These are phyloP conservation scores for Phytophthora europaea DNA, from an alignment of 352 stramenopile species.

Conservation along the genomic window DNA sequence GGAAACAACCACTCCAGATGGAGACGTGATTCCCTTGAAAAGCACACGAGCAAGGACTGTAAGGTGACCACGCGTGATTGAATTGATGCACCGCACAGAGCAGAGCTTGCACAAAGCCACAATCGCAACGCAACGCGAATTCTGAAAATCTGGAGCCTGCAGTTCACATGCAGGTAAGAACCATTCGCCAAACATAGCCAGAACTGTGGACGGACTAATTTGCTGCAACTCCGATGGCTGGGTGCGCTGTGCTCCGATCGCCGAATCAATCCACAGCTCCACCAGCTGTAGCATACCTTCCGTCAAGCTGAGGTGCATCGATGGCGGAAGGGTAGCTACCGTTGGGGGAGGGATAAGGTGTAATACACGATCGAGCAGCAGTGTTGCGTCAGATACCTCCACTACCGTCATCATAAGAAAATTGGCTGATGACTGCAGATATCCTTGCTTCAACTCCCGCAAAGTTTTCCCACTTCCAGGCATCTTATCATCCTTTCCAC, in stretches of 20 bases:
- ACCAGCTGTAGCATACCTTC: constrained; percentile 82
- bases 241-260: constrained; percentile 70
- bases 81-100: constrained; percentile 71
- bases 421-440: constrained; percentile 74
- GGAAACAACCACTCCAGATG: constrained; percentile 78
- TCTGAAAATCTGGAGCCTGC: constrained; percentile 74
- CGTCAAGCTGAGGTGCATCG: constrained; percentile 77
- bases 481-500: constrained; percentile 39
- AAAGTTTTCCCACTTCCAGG: constrained; percentile 46
- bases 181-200: constrained; percentile 90
- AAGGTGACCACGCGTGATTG: constrained; percentile 70
- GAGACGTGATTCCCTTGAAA: constrained; percentile 83
- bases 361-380: constrained; percentile 84
- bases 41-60: constrained; percentile 73
- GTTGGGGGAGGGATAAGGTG: constrained; percentile 83
- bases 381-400: constrained; percentile 67
- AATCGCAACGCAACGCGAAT: constrained; percentile 81
- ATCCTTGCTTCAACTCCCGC: constrained; percentile 73
- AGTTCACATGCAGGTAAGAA: constrained; percentile 88
- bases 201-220: constrained; percentile 85
- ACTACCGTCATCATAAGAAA: constrained; percentile 77
- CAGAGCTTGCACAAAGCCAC: constrained; percentile 85
- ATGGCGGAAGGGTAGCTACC: constrained; percentile 68
- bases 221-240: constrained; percentile 67
- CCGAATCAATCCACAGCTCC: constrained; percentile 83